phyloP scores from a whole-genome alignment of 2,329 filamentous ascomycete species.

The Diaporthe citriasiana region DNA sequence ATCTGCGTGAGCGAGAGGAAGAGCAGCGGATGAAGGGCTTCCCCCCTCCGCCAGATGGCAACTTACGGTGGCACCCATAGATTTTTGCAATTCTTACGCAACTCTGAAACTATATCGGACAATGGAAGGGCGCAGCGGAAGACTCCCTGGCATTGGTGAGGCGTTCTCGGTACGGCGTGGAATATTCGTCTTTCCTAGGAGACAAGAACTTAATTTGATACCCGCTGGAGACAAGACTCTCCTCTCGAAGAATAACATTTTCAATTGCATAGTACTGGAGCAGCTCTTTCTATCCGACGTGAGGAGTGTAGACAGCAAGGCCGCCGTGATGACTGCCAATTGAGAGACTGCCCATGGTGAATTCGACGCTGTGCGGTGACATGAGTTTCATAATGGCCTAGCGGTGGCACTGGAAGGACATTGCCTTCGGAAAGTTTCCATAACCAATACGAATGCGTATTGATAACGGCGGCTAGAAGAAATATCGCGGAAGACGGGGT shows the following conservation, averaged over 20 bases:
- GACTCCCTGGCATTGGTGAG: background rate
- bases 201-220: background rate
- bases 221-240: background rate
- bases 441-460: background rate
- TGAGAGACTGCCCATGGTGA: background rate
- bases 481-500: background rate
- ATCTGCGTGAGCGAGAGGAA: background rate
- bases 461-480: background rate
- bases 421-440: background rate
- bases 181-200: background rate
- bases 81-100: background rate
- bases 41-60: background rate
- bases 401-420: background rate
- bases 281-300: background rate
- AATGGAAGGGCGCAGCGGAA: background rate
- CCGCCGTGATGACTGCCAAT: too few relatives aligned
- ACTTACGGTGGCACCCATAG: constrained; percentile 15
- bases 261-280: background rate
- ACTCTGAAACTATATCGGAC: background rate
- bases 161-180: background rate
- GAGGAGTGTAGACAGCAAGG: background rate
- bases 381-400: background rate
- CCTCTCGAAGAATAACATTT: constrained; percentile 4
- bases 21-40: constrained; percentile 18
- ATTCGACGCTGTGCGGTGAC: background rate